Percentiles rank a stretch among this genome's conserved stretches.
phyloP scores from a whole-genome alignment of 2,329 filamentous ascomycete species.

The Podosphaera fusca region DNA sequence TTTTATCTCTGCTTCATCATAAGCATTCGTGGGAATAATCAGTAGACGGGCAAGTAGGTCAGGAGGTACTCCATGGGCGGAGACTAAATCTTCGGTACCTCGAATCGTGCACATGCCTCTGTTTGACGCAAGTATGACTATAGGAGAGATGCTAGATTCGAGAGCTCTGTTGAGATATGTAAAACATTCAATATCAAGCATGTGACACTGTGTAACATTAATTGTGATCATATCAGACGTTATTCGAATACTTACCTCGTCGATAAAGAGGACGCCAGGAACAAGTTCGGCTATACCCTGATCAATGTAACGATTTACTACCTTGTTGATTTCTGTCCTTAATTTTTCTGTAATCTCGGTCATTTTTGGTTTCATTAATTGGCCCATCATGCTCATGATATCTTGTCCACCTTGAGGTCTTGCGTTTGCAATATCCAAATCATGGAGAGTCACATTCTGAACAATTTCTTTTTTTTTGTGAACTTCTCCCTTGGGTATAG shows the following conservation, averaged over 20 bases:
- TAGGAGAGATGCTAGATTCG: slow-evolving; percentile 81
- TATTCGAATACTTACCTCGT: slow-evolving; percentile 45
- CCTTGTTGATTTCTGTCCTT: slow-evolving; percentile 91
- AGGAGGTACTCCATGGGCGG: slow-evolving; percentile 79
- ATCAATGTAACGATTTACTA: slow-evolving; percentile 96
- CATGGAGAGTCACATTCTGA: slow-evolving; percentile 91
- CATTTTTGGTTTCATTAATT: slow-evolving; percentile 98
- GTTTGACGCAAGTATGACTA: slow-evolving; percentile 94
- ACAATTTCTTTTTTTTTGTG: slow-evolving; percentile 99
- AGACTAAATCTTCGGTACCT: slow-evolving; percentile 58
- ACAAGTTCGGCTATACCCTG: slow-evolving; percentile 94
- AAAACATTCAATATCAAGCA: slow-evolving; percentile 98
- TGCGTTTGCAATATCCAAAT: slow-evolving; percentile 87
- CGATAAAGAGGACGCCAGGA: slow-evolving; percentile 95
- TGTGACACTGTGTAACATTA: slow-evolving; percentile 49
- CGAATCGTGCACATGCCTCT: slow-evolving; percentile 83
- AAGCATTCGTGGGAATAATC: slow-evolving; percentile 85
- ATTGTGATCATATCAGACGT: neutral
- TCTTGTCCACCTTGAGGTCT: slow-evolving; percentile 92
- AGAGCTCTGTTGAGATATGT: slow-evolving; percentile 97
- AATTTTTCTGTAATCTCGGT: slow-evolving; percentile 98
- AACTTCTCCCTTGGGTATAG: slow-evolving; percentile 93
- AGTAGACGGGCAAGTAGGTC: slow-evolving; percentile 85
- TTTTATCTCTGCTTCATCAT: slow-evolving; percentile 73
- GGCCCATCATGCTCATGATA: slow-evolving; percentile 99